A percentile compares a stretch with the other conserved stretches of the same genome.
Evolutionary conservation across 192 early-diverging fungal genomes (phyloP).

Genomic region (Gorgonomyces haynaldii): DNA sequence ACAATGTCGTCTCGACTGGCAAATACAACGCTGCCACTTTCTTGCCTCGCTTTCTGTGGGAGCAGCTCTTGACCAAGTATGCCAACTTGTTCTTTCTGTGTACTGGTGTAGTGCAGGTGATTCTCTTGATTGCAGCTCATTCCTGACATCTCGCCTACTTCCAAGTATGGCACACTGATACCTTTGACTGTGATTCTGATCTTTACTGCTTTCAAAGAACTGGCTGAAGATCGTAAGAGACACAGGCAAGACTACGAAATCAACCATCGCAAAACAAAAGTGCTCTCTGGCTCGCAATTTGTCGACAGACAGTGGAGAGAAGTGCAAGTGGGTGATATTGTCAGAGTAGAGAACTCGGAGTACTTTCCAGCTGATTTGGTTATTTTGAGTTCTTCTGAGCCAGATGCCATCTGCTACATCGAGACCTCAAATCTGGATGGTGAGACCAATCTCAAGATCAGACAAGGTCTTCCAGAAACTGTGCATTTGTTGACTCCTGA

Average conservation of each 20-base stretch:
- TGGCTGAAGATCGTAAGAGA: conserved; percentile 68
- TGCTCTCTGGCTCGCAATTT: conserved; percentile 43
- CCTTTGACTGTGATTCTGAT: conserved; percentile 72
- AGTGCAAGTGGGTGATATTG: conserved; percentile 84
- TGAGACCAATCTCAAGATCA: conserved; percentile 96
- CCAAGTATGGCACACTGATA: conserved; percentile 75
- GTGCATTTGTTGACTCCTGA: conserved; percentile 56
- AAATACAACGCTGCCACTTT: conserved; percentile 88
- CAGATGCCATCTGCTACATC: conserved; percentile 93
- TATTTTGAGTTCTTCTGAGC: conserved; percentile 81
- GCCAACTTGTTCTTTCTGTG: conserved; percentile 97
- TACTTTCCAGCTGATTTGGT: conserved; percentile 90
- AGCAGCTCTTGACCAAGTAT: conserved; percentile 90
- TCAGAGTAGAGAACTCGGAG: conserved; percentile 75
- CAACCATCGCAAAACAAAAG: conserved; percentile 30
- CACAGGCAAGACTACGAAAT: conserved; percentile 31
- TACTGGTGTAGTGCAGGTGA: conserved; percentile 65
- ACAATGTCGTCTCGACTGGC: conserved; percentile 85
- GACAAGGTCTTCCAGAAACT: conserved; percentile 86
- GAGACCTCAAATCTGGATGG: conserved; percentile 97
- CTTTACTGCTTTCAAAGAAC: conserved; percentile 86
- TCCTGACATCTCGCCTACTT: conserved; percentile 80
- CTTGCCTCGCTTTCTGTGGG: conserved; percentile 83
- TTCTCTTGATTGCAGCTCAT: conserved; percentile 60
- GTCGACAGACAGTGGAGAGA: conserved; percentile 67